A percentile compares a stretch with the other conserved stretches of the same genome.
Conservation (phyloP, 306 rosid genomes). For the Arachis stenosperma region DNA sequence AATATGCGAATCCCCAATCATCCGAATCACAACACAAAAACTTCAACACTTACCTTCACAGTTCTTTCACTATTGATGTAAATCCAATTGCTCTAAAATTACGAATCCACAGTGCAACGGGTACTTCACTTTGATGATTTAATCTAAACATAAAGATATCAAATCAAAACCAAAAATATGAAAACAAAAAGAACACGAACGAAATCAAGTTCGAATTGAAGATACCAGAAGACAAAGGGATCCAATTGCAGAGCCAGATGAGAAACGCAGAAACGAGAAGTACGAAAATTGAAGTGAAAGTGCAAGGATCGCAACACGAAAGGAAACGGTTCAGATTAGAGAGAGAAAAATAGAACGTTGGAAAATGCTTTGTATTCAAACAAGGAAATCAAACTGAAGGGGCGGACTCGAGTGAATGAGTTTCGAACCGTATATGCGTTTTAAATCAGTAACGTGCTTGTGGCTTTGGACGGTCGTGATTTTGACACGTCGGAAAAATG, state of each 20-base stretch:
- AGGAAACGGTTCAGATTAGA: background rate
- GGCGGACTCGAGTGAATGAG: conserved; percentile 51
- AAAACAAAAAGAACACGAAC: background rate
- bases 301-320: background rate
- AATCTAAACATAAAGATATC: background rate
- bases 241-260: background rate
- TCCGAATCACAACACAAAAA: background rate
- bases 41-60: background rate
- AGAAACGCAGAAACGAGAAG: conserved; percentile 28
- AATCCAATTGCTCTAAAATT: background rate
- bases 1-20: background rate
- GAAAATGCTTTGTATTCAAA: conserved; percentile 44
- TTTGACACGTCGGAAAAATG: conserved; percentile 19
- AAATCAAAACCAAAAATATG: background rate
- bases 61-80: background rate
- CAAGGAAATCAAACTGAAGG: conserved; percentile 29
- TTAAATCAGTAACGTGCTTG: conserved; percentile 38
- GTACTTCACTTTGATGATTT: background rate
- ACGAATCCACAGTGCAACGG: background rate
- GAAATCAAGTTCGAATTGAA: conserved; percentile 14
- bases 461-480: conserved; percentile 26
- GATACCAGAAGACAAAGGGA: background rate
- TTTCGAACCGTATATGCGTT: conserved; percentile 54
- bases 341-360: conserved; percentile 9
- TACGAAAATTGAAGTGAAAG: conserved; percentile 19